Evolutionary conservation across 306 rosid species (phyloP).

Genomic region (Morella rubra): DNA sequence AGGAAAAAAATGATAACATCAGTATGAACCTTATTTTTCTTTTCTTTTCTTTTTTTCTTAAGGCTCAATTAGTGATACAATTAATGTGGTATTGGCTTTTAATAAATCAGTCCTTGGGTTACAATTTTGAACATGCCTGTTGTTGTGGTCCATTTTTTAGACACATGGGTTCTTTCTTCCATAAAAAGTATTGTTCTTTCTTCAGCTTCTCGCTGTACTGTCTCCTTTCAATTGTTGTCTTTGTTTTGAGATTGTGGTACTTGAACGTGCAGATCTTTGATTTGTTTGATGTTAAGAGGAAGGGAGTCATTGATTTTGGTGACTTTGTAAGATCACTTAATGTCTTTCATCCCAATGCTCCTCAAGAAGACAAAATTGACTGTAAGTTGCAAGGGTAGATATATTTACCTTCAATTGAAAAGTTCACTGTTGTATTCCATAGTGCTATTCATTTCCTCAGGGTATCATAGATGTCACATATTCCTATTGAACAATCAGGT

Average conservation of each 20-base stretch:
- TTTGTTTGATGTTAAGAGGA: conserved; percentile 75
- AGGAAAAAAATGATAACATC: not conserved
- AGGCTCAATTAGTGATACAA: not conserved
- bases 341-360: conserved; percentile 80
- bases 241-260: conserved; percentile 24
- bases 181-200: too few species aligned
- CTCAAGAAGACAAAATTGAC: conserved; percentile 71
- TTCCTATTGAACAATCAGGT: not conserved
- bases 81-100: not conserved
- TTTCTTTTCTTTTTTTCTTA: not conserved
- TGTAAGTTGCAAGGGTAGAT: conserved; percentile 50
- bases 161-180: too few species aligned
- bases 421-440: conserved; percentile 1
- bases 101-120: too few species aligned
- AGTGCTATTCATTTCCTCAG: not conserved
- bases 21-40: not conserved
- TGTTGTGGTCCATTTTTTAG: too few species aligned
- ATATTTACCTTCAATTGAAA: not conserved
- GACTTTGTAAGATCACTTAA: conserved; percentile 91
- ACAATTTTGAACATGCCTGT: too few species aligned
- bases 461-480: not conserved
- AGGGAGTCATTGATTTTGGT: conserved; percentile 78
- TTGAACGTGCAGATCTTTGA: conserved; percentile 68
- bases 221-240: conserved; percentile 14
- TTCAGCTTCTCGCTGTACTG: too few species aligned